A percentile compares a stretch with the other conserved stretches of the same genome.
phyloP scores from a whole-genome alignment of 192 early-diverging fungal genomes.

The Coemansia sp. region DNA sequence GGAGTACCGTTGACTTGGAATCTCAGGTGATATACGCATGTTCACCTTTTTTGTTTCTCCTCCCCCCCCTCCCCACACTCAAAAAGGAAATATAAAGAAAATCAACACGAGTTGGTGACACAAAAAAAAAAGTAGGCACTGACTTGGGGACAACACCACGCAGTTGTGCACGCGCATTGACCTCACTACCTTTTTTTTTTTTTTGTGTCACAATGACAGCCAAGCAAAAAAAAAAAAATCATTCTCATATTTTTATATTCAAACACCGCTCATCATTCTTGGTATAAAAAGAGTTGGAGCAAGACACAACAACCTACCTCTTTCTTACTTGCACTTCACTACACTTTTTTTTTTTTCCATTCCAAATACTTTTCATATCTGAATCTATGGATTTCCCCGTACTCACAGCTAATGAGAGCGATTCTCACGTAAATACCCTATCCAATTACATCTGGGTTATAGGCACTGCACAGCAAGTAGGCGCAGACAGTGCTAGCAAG shows the following conservation, averaged over 20 bases:
- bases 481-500: neutral
- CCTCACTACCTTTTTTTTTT: too few relatives aligned
- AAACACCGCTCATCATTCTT: neutral
- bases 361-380: neutral
- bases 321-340: neutral
- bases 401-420: neutral
- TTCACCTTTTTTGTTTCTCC: too few relatives aligned
- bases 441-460: neutral
- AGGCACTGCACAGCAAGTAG: neutral
- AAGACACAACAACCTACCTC: too few relatives aligned
- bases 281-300: neutral
- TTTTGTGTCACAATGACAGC: too few relatives aligned
- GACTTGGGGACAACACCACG: neutral
- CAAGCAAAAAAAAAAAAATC: too few relatives aligned
- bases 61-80: too few relatives aligned
- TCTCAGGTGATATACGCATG: too few relatives aligned
- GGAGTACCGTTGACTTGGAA: too few relatives aligned
- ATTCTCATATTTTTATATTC: neutral
- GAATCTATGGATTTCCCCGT: too few relatives aligned
- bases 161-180: neutral
- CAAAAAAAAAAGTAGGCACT: neutral
- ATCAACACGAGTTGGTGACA: too few relatives aligned
- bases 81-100: too few relatives aligned
- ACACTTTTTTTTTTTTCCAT: neutral
- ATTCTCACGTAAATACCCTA: neutral